Evolutionary conservation across 2,329 filamentous ascomycete genomes (phyloP).

Genomic region (Fusarium sp.): DNA sequence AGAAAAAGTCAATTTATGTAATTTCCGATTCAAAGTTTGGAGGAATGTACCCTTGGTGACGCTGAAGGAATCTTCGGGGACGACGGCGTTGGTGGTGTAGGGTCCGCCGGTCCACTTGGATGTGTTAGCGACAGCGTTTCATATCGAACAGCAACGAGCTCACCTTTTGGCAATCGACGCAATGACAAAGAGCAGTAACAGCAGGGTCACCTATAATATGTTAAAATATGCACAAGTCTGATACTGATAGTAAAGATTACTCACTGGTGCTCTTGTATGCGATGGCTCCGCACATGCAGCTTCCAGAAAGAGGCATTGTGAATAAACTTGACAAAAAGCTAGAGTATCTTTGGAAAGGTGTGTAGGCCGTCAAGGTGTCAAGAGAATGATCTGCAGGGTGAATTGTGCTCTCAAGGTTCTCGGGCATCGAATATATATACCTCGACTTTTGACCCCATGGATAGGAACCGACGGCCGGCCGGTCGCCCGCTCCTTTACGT

Average conservation of each 20-base stretch:
- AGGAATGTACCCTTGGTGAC: constrained; percentile 57
- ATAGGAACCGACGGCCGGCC: not conserved
- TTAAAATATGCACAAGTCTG: not conserved
- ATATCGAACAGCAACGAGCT: not conserved
- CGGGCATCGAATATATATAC: constrained; percentile 33
- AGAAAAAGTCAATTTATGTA: not conserved
- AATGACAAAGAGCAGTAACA: constrained; percentile 62
- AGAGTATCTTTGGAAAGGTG: constrained; percentile 18
- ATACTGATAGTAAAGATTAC: not conserved
- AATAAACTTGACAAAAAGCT: constrained; percentile 1
- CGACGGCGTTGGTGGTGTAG: constrained; percentile 64
- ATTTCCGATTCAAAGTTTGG: not conserved
- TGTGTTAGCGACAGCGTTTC: not conserved
- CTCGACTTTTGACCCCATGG: not conserved
- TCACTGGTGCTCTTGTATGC: constrained; percentile 48
- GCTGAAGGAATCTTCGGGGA: constrained; percentile 58
- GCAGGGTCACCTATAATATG: constrained; percentile 51
- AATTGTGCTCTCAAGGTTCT: constrained; percentile 37
- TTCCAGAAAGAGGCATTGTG: constrained; percentile 43
- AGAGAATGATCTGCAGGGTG: constrained; percentile 18
- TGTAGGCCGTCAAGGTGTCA: constrained; percentile 26
- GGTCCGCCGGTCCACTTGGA: constrained; percentile 61
- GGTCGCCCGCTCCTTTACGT: not conserved
- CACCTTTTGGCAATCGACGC: constrained; percentile 65
- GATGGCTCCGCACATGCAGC: constrained; percentile 51